A percentile compares a stretch with the other conserved stretches of the same genome.
phyloP scores from a whole-genome alignment of 495 filamentous ascomycete genomes.

The Neurospora tetraspora region DNA sequence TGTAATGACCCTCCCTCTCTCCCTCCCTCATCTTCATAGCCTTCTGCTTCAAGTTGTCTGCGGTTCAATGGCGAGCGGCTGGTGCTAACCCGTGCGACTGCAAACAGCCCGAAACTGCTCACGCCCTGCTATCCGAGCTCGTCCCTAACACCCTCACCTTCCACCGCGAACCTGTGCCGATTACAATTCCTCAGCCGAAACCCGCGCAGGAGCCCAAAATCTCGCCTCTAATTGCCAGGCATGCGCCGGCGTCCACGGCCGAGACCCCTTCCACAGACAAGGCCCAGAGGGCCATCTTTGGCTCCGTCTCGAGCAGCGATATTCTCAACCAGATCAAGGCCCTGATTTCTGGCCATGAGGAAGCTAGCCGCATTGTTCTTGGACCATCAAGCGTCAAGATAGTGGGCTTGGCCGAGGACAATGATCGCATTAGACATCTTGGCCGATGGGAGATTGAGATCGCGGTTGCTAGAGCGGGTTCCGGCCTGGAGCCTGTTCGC shows the following conservation, averaged over 20 bases:
- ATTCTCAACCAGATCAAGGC: constrained; percentile 22
- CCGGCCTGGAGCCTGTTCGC: constrained; percentile 15
- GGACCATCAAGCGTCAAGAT: constrained; percentile 23
- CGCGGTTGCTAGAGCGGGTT: constrained; percentile 2
- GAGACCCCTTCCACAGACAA: not conserved
- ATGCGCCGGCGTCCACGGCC: not conserved
- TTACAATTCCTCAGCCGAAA: constrained; percentile 10
- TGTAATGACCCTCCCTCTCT: constrained; percentile 2
- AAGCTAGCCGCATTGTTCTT: constrained; percentile 23
- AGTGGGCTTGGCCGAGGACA: constrained; percentile 19
- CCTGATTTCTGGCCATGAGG: constrained; percentile 15
- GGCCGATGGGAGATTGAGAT: constrained; percentile 31
- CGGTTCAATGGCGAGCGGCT: not conserved
- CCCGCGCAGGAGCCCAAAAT: not conserved
- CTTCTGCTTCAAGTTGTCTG: not conserved
- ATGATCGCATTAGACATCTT: constrained; percentile 29
- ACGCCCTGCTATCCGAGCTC: constrained; percentile 81
- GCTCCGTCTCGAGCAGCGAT: constrained; percentile 31
- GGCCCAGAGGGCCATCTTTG: constrained; percentile 23
- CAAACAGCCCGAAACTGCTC: constrained; percentile 51
- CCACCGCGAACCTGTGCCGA: constrained; percentile 52
- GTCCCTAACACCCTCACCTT: constrained; percentile 84
- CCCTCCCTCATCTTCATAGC: not conserved
- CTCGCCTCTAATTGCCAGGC: constrained; percentile 13
- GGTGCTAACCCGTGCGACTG: constrained; percentile 18